Conservation (phyloP, 208 protist species). For the Leishmania guyanensis region DNA sequence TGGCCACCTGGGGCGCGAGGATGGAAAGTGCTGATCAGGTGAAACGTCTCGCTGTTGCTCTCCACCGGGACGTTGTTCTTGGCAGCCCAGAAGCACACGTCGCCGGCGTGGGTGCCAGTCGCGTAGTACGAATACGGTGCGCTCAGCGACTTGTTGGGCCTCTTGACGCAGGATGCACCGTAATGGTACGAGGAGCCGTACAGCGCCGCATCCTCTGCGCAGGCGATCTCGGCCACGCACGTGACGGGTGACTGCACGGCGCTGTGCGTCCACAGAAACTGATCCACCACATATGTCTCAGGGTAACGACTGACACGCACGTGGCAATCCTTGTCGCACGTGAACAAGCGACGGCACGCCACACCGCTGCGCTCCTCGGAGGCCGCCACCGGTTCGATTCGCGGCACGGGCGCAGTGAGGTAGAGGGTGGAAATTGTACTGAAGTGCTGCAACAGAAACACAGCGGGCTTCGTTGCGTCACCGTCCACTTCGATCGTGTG, state of each 20-base stretch:
- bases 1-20: conserved; percentile 17
- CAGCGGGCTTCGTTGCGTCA: conserved; percentile 34
- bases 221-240: conserved; percentile 68
- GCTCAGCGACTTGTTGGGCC: conserved; percentile 34
- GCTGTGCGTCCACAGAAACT: conserved; percentile 74
- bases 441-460: conserved; percentile 87
- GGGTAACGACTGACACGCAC: conserved; percentile 80
- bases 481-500: conserved; percentile 56
- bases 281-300: conserved; percentile 77
- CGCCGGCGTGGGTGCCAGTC: conserved; percentile 55
- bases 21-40: conserved; percentile 38
- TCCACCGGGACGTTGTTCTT: conserved; percentile 50
- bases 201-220: conserved; percentile 31
- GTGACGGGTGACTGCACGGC: conserved; percentile 61
- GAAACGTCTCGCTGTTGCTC: conserved; percentile 33
- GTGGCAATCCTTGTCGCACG: conserved; percentile 85
- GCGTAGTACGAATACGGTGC: conserved; percentile 66
- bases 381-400: conserved; percentile 30
- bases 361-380: conserved; percentile 33
- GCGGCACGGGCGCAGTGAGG: conserved; percentile 59
- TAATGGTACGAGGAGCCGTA: conserved; percentile 13
- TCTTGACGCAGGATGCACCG: conserved; percentile 21
- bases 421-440: conserved; percentile 76
- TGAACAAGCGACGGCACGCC: conserved; percentile 67
- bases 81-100: conserved; percentile 79